Base-by-base conservation (phyloP, 2,329 filamentous ascomycete genomes). In the Esteya vermicola region DNA sequence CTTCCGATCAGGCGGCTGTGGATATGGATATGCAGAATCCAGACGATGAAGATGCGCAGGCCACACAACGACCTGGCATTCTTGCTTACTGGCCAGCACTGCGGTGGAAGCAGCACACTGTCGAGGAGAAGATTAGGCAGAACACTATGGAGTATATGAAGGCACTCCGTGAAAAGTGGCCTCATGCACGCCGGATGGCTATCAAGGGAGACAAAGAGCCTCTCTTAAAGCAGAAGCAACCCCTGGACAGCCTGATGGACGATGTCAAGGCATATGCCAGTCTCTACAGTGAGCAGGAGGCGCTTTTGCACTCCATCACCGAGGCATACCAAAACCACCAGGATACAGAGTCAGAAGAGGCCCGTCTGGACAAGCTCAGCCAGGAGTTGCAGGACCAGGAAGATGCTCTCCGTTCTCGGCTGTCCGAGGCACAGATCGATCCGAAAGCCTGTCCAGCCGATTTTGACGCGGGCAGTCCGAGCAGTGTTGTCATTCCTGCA, bases 321-420 rank as follows among this genome's bases (percentile, higher is more conserved):
- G 57, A 67, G 42, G 65, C 65, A 1, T 76, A 73, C 44, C 62
- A 61, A 13, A 61, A 69, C 9, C 63, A 63, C 20, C 51, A 66
- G 13, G 64, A 74, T 36, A 74, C 66, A 1, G 63, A 67, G 3
- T 63, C 67, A 9, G 67, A 71, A 19, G 70, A 75, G 48, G 50
- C 53, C 26, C 61, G 57, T 31, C 54, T 75, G 9, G 68, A 73
- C 43, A 58, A 65, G 27, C 50, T 75, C 28, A 61, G 62, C 10
- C 59, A 59, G 36, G 51, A 61, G 39, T 55, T 74, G 13, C 60
- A 64, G 42, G 50, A 55, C 28, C 61, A 61, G 44, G 68, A 71
- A 45, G 52, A 56, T 19, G 48, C 48, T 1, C 53, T 75, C 18
- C 54, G 64, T 21, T 51, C 52, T 33, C 54, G 55, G 14, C 56